These are phyloP conservation scores for Jamesozyma jinghongensis DNA, from an alignment of 805 yeast species.

Conservation along the genomic window DNA sequence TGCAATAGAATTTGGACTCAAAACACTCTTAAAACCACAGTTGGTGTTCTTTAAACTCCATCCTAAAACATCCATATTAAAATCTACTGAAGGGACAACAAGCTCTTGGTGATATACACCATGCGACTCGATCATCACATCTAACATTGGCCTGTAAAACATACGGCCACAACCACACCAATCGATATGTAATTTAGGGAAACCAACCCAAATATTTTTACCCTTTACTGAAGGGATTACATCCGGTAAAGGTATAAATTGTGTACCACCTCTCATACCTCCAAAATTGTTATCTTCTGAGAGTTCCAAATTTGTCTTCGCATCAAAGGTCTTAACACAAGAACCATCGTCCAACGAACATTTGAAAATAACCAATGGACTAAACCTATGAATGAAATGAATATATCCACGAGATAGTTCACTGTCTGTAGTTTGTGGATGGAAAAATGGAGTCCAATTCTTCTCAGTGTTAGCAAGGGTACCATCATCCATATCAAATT, in stretches of 20 bases:
- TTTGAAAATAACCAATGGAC: conserved; percentile 13
- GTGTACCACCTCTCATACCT: conserved; percentile 17
- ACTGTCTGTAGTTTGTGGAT: not conserved
- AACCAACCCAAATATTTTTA: conserved; percentile 15
- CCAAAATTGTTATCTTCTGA: conserved; percentile 8
- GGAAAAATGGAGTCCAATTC: conserved; percentile 10
- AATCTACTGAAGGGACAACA: conserved; percentile 9
- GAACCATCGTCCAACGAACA: conserved; percentile 15
- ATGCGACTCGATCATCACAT: conserved; percentile 9
- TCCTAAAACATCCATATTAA: conserved; percentile 8
- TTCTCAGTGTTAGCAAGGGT: conserved; percentile 3
- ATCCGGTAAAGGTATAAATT: conserved; percentile 11
- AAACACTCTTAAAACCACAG: conserved; percentile 9
- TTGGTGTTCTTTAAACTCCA: conserved; percentile 10
- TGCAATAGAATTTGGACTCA: conserved; percentile 13
- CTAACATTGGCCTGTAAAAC: conserved; percentile 13
- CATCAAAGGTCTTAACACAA: conserved; percentile 12
- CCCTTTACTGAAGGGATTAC: conserved; percentile 10
- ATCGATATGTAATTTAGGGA: conserved; percentile 11
- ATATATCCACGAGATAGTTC: conserved; percentile 11
- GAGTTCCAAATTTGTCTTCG: conserved; percentile 4
- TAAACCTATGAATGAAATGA: conserved; percentile 13
- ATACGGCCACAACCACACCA: conserved; percentile 12
- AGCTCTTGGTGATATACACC: conserved; percentile 13
- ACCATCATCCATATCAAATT: not conserved